Evolutionary conservation across 805 yeast genomes (phyloP), one percentile per base, ranked within the genome.

Genomic region (Metschnikowia matae): DNA sequence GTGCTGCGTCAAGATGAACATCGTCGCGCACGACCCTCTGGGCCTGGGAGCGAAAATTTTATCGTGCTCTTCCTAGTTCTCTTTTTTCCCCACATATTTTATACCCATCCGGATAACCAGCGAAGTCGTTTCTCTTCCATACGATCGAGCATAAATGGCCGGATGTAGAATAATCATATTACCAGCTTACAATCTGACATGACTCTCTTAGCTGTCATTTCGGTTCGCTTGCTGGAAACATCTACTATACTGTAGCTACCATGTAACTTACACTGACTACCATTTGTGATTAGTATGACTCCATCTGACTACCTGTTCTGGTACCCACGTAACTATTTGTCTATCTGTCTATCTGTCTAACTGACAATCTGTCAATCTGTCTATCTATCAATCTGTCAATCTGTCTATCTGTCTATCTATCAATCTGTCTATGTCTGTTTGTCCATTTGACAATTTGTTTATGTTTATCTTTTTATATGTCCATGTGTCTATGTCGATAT

Each of bases 61-160:
- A 38, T 45, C 32, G 26, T 13, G 46, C 40, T 10, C 33, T 15
- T 35, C 26, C 1, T 11, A 26, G 14, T 11, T 17, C 33, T 26
- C 17, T 45, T 48, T 55, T 45, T 38, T 51, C 60, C 39, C 44
- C 54, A 57, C 60, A 57, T 57, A 57, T 57, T 57, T 53, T 54
- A 52, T 48, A 54, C 57, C 59, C 60, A 53, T 72, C 70, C 62
- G 75, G 77, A 73, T 51, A 72, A 73, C 78, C 78, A 73, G 78
- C 78, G 56, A 71, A 55, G 66, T 75, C 71, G 63, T 48, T 33
- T 43, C 61, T 53, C 64, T 59, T 58, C 73, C 57, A 58, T 73
- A 71, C 68, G 68, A 75, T 67, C 60, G 57, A 71, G 78, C 78
- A 73, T 48, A 72, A 73, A 73, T 73, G 78, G 78, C 78, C 69